Conservation (phyloP, 768 basidiomycete species). For the Porpolomopsis calyptriformis region DNA sequence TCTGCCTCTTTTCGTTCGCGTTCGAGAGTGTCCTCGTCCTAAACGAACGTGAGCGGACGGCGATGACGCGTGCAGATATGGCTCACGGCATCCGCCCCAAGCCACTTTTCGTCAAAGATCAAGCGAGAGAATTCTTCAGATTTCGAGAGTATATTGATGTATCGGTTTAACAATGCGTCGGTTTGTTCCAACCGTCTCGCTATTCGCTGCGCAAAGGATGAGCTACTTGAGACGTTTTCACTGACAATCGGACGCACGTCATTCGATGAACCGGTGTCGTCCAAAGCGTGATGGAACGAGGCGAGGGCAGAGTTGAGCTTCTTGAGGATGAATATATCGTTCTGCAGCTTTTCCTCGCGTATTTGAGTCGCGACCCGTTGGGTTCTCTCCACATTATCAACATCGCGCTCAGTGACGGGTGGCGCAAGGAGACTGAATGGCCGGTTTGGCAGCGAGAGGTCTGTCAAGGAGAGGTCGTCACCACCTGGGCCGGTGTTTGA, state of each 20-base stretch:
- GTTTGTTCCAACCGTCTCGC: slow-evolving; percentile 61
- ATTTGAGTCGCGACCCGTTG: slow-evolving; percentile 16
- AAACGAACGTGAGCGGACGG: not conserved
- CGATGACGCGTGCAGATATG: not conserved
- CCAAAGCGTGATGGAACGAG: slow-evolving; percentile 56
- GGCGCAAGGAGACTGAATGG: slow-evolving; percentile 23
- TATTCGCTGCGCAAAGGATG: slow-evolving; percentile 37
- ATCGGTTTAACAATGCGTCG: slow-evolving; percentile 64
- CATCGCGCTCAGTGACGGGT: slow-evolving; percentile 8
- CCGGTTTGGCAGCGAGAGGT: slow-evolving; percentile 37
- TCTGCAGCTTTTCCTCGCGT: slow-evolving; percentile 65
- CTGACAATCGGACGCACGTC: slow-evolving; percentile 37
- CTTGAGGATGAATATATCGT: slow-evolving; percentile 60
- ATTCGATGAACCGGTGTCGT: slow-evolving; percentile 54
- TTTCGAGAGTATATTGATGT: slow-evolving; percentile 55
- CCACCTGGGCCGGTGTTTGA: slow-evolving; percentile 32
- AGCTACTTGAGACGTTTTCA: not conserved
- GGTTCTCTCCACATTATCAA: slow-evolving; percentile 8
- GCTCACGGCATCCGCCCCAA: slow-evolving; percentile 62
- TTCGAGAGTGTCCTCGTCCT: slow-evolving; percentile 54
- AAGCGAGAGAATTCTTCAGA: slow-evolving; percentile 59
- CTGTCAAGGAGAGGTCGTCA: slow-evolving; percentile 47
- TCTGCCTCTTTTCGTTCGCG: slow-evolving; percentile 36
- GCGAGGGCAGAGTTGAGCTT: slow-evolving; percentile 66
- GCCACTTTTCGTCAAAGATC: slow-evolving; percentile 70